phyloP scores from a whole-genome alignment of 768 basidiomycete species.

The Russula earlei region DNA sequence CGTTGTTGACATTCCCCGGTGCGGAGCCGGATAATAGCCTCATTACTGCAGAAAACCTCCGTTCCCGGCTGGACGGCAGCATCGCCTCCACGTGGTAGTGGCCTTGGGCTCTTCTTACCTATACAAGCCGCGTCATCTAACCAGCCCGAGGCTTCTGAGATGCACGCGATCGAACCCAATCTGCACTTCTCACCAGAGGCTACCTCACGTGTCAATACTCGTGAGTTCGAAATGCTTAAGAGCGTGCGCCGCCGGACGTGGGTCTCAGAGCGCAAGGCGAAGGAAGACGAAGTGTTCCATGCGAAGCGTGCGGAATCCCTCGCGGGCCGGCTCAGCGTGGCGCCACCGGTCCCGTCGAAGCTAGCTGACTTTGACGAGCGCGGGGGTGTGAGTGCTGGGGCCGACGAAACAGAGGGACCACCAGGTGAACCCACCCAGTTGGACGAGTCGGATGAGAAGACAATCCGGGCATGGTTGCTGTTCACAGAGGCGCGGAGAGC shows the following conservation, averaged over 20 bases:
- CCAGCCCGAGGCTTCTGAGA: not conserved
- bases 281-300: slow-evolving; percentile 13
- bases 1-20: slow-evolving; percentile 33
- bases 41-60: slow-evolving; percentile 8
- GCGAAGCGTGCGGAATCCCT: slow-evolving; percentile 14
- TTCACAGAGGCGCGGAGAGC: slow-evolving; percentile 24
- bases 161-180: slow-evolving; percentile 16
- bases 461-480: slow-evolving; percentile 27
- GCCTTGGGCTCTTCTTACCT: slow-evolving; percentile 18
- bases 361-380: slow-evolving; percentile 24
- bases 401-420: slow-evolving; percentile 32
- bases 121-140: slow-evolving; percentile 17
- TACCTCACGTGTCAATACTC: slow-evolving; percentile 3
- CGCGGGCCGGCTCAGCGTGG: slow-evolving; percentile 15
- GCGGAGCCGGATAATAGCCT: slow-evolving; percentile 34
- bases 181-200: slow-evolving; percentile 11
- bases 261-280: slow-evolving; percentile 19
- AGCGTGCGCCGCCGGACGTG: slow-evolving; percentile 16
- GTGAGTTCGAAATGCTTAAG: slow-evolving; percentile 15
- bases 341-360: slow-evolving; percentile 15
- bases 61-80: slow-evolving; percentile 12
- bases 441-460: slow-evolving; percentile 16
- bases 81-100: slow-evolving; percentile 7
- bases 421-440: slow-evolving; percentile 28
- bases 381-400: slow-evolving; percentile 22